A percentile compares a stretch with the other conserved stretches of the same genome.
Conservation (phyloP, 2,329 filamentous ascomycete genomes). For the Paraconiothyrium brasiliense region DNA sequence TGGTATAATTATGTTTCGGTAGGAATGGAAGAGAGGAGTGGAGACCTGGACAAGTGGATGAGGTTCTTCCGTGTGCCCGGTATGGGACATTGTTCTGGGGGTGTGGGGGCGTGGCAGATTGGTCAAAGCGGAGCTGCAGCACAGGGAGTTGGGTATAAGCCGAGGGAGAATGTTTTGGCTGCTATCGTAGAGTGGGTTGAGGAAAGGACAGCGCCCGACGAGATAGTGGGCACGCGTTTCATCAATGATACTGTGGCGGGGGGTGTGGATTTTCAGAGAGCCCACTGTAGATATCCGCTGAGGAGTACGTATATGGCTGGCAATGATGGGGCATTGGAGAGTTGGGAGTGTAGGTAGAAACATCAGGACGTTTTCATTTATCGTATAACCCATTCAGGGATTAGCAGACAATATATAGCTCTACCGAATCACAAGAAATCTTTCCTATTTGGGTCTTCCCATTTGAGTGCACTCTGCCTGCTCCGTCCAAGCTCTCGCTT, state of each 20-base stretch:
- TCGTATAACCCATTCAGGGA: too few relatives aligned
- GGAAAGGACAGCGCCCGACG: constrained; percentile 26
- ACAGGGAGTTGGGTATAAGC: constrained; percentile 28
- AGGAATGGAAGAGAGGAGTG: constrained; percentile 22
- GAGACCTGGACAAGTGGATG: constrained; percentile 50
- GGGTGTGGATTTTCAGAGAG: constrained; percentile 27
- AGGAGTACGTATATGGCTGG: constrained; percentile 29
- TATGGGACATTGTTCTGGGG: constrained; percentile 62
- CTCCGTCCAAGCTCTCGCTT: too few relatives aligned
- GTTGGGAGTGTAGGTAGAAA: constrained; percentile 25
- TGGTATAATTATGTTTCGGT: constrained; percentile 56
- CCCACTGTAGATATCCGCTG: constrained; percentile 35
- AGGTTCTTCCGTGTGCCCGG: constrained; percentile 63
- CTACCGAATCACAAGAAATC: too few relatives aligned
- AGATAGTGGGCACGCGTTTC: constrained; percentile 26
- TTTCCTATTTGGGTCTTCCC: too few relatives aligned
- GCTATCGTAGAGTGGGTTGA: constrained; percentile 34
- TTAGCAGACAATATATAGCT: too few relatives aligned
- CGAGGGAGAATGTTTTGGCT: constrained; percentile 34
- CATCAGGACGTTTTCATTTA: too few relatives aligned
- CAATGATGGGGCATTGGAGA: constrained; percentile 23
- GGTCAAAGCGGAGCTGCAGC: constrained; percentile 35
- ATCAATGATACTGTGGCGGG: constrained; percentile 19
- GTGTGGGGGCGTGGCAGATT: constrained; percentile 54
- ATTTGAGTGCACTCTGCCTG: too few relatives aligned